Conservation (phyloP, 345 rosid genomes). For the Abelmoschus esculentus region DNA sequence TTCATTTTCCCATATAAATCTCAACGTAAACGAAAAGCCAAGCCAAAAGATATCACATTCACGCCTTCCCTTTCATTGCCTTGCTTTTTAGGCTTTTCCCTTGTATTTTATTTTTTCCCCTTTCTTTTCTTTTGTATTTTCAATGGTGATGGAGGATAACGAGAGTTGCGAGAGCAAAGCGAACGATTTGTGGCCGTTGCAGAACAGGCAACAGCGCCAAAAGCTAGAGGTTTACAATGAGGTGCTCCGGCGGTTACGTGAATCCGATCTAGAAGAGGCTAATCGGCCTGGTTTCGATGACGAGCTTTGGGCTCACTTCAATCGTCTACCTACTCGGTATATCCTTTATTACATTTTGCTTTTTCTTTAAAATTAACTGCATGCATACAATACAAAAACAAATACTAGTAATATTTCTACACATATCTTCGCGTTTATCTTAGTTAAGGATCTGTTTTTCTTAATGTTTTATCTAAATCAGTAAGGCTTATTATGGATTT, state of each 20-base stretch:
- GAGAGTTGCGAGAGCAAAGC: conserved; percentile 63
- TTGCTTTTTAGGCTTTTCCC: neutral
- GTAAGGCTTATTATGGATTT: neutral
- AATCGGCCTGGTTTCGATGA: conserved; percentile 60
- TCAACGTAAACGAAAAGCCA: conserved; percentile 18
- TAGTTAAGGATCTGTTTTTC: neutral
- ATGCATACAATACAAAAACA: conserved; percentile 4
- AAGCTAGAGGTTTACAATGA: conserved; percentile 62
- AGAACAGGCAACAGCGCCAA: conserved; percentile 50
- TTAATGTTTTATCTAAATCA: neutral
- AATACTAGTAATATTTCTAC: neutral
- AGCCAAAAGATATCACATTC: conserved; percentile 13
- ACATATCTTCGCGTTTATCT: neutral
- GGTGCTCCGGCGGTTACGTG: conserved; percentile 62
- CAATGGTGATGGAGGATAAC: conserved; percentile 53
- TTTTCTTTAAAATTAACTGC: conserved; percentile 1
- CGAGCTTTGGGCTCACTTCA: conserved; percentile 89
- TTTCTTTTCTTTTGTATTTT: neutral
- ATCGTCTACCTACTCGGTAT: conserved; percentile 83
- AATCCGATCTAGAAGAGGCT: conserved; percentile 41
- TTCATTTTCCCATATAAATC: conserved; percentile 8
- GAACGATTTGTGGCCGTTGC: conserved; percentile 22
- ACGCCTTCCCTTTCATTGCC: conserved; percentile 1
- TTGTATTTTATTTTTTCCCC: neutral
- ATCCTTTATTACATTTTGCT: neutral